Evolutionary conservation across 2,329 filamentous ascomycete species (phyloP).

Genomic region (Penicillium sclerotigenum): DNA sequence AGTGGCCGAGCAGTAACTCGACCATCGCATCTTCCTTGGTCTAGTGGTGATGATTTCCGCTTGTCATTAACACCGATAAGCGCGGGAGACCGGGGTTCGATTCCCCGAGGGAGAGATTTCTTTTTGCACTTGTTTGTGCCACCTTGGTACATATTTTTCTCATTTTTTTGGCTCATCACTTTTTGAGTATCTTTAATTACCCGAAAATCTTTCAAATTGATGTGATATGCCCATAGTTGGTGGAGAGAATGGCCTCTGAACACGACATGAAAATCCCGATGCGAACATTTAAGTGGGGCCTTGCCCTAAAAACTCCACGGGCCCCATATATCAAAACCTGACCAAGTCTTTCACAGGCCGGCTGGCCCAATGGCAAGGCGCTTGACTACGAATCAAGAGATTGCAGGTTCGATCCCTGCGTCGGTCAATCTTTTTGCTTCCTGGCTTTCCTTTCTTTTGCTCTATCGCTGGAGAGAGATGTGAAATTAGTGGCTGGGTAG

Average conservation of each 20-base stretch:
- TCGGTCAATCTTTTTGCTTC: slow-evolving; percentile 32
- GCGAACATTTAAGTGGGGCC: neutral
- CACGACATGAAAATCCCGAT: neutral
- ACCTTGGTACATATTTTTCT: neutral
- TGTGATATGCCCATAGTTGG: neutral
- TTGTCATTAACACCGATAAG: slow-evolving; percentile 28
- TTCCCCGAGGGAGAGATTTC: slow-evolving; percentile 32
- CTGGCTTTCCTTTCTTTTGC: neutral
- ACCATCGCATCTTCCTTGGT: slow-evolving; percentile 25
- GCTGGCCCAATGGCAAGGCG: slow-evolving; percentile 51
- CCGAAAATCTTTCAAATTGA: accelerated
- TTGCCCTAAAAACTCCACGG: neutral
- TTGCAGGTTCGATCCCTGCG: slow-evolving; percentile 49
- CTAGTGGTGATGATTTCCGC: slow-evolving; percentile 33
- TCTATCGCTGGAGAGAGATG: neutral
- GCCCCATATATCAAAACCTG: neutral
- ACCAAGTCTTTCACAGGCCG: slow-evolving; percentile 13
- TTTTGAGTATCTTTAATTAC: accelerated
- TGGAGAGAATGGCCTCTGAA: neutral
- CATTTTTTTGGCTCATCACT: neutral
- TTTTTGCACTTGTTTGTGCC: slow-evolving; percentile 5
- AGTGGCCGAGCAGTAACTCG: slow-evolving; percentile 26
- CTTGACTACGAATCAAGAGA: slow-evolving; percentile 54
- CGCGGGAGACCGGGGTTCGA: slow-evolving; percentile 38
- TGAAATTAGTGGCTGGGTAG: neutral